Conservation (phyloP, 768 basidiomycete genomes). For the Cystofilobasidium capitatum region DNA sequence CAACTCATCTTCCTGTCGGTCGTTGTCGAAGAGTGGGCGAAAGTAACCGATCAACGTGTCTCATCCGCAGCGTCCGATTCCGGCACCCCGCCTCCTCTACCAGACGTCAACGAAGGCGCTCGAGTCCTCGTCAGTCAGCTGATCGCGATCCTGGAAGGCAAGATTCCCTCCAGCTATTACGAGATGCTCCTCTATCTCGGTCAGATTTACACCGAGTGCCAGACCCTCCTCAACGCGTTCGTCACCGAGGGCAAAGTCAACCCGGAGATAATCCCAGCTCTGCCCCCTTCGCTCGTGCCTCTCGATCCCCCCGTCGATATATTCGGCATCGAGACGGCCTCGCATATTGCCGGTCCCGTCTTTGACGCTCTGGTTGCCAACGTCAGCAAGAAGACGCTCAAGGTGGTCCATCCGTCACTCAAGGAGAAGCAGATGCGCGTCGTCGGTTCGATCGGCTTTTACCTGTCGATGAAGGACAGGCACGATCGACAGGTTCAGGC, state of each 20-base stretch:
- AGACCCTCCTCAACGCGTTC: slow-evolving; percentile 70
- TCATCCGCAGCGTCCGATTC: neutral
- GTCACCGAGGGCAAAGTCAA: slow-evolving; percentile 77
- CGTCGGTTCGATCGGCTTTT: slow-evolving; percentile 62
- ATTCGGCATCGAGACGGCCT: slow-evolving; percentile 72
- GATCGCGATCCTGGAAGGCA: slow-evolving; percentile 61
- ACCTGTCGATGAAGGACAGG: slow-evolving; percentile 68
- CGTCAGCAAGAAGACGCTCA: slow-evolving; percentile 61
- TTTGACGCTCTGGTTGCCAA: slow-evolving; percentile 66
- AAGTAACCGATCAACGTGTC: slow-evolving; percentile 20
- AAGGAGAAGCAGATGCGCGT: slow-evolving; percentile 65
- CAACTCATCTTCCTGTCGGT: slow-evolving; percentile 79
- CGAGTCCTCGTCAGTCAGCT: slow-evolving; percentile 60
- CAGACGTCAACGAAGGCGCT: slow-evolving; percentile 53
- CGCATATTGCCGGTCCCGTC: slow-evolving; percentile 57
- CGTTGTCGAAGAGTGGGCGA: slow-evolving; percentile 86
- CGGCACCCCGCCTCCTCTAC: slow-evolving; percentile 40
- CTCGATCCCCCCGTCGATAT: slow-evolving; percentile 44
- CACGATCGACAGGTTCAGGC: slow-evolving; percentile 78
- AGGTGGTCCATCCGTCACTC: slow-evolving; percentile 61
- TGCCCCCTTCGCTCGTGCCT: slow-evolving; percentile 54
- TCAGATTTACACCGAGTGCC: slow-evolving; percentile 70
- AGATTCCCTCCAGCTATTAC: slow-evolving; percentile 69
- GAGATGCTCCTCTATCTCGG: slow-evolving; percentile 77
- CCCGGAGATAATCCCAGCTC: slow-evolving; percentile 56